Conservation (phyloP, 1,139 yeast species). For the Suhomyces bolitotheri region DNA sequence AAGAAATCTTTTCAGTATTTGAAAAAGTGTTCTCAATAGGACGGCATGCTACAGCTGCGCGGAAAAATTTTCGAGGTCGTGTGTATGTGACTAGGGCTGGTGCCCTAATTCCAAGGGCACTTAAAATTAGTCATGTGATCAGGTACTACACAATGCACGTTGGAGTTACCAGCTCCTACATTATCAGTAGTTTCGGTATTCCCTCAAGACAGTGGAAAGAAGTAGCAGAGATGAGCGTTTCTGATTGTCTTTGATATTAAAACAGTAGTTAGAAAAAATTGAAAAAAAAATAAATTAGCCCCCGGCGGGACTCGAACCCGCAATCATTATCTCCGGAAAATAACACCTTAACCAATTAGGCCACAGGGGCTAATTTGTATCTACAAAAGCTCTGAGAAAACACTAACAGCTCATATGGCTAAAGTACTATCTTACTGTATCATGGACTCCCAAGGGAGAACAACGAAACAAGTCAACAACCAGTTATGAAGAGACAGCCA, state of each 20-base stretch:
- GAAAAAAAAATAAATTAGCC: slow-evolving; percentile 29
- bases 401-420: too few species aligned
- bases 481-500: too few species aligned
- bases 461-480: too few species aligned
- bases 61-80: slow-evolving; percentile 18
- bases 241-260: too few species aligned
- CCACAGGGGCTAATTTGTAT: slow-evolving; percentile 44
- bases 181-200: too few species aligned
- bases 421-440: too few species aligned
- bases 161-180: too few species aligned
- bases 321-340: slow-evolving; percentile 57
- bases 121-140: slow-evolving; percentile 2
- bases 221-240: too few species aligned
- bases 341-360: slow-evolving; percentile 59
- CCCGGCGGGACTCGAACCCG: slow-evolving; percentile 64
- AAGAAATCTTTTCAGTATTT: slow-evolving; percentile 12
- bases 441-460: too few species aligned
- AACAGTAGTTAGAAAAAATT: neutral
- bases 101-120: slow-evolving; percentile 19
- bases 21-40: slow-evolving; percentile 11
- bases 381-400: too few species aligned
- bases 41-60: slow-evolving; percentile 11
- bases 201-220: too few species aligned
- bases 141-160: too few species aligned
- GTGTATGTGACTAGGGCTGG: slow-evolving; percentile 19